Evolutionary conservation across 2,329 filamentous ascomycete species (phyloP), one percentile per base, ranked within the genome.

Genomic region (Ophiostoma sp.): DNA sequence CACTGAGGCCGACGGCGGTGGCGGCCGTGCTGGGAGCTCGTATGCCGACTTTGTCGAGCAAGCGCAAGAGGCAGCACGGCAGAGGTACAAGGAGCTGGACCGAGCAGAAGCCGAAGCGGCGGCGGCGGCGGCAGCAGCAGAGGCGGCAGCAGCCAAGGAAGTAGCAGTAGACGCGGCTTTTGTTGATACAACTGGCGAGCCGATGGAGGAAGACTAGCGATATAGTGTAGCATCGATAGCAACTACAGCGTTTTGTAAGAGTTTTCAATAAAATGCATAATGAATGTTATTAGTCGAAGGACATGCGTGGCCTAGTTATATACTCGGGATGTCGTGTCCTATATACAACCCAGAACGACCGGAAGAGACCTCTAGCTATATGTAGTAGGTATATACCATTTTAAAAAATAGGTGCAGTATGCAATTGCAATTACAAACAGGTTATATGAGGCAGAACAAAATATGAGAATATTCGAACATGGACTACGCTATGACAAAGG

Each of bases 31-130:
- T 4, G 83, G 81, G 74, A 82, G 79, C 52, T 44, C 67, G 5
- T 89, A 88, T 72, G 78, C 81, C 0, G 85, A 85, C 67, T 91
- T 90, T 74, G 79, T 90, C 67, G 84, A 83, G 70, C 84, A 85
- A 73, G 86, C 85, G 38, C 87, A 87, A 75, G 87, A 89, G 67
- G 85, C 84, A 76, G 88, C 88, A 1, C 83, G 88, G 73, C 86
- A 89, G 75, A 80, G 89, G 71, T 90, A 66, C 44, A 27, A 44
- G 36, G 70, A 68, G 18, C 55, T 72, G 36, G 66, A 68, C 41
- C 67, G 64, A 3, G 68, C 68, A 1, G 70, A 70, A 16, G 67
- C 62, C 1, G 68, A 68, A 8, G 60, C 47, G 11, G 60, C 38
- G 4, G 69, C 58, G 3, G 63, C 60, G 2, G 62, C 38, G 3